phyloP scores from a whole-genome alignment of 345 rosid genomes.

The Cochlearia excelsa region DNA sequence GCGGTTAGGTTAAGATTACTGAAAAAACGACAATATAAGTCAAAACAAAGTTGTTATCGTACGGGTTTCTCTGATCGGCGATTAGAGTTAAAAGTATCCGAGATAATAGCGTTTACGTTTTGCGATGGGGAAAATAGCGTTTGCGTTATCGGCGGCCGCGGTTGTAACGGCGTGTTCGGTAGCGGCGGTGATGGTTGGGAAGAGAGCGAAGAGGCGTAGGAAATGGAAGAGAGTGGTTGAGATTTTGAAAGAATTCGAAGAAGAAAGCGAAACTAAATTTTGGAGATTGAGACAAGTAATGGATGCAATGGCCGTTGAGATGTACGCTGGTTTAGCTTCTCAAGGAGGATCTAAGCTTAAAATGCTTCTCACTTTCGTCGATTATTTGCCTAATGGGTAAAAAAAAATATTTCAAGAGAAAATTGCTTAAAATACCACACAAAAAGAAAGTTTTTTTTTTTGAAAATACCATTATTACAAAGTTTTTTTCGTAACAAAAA shows the following conservation, averaged over 20 bases:
- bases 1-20: too few species aligned
- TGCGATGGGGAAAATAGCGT: conserved; percentile 20
- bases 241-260: conserved; percentile 68
- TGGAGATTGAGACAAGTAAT: conserved; percentile 76
- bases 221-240: conserved; percentile 75
- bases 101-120: background rate
- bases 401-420: background rate
- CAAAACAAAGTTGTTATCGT: too few species aligned
- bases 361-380: conserved; percentile 87
- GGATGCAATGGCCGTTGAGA: conserved; percentile 90
- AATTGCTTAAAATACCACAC: too few species aligned
- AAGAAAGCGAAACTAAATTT: conserved; percentile 62
- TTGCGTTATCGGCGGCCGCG: conserved; percentile 51
- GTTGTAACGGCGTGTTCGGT: conserved; percentile 70
- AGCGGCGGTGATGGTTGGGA: conserved; percentile 73
- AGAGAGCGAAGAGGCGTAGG: conserved; percentile 54
- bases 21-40: too few species aligned
- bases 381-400: conserved; percentile 57
- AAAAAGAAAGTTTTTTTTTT: too few species aligned
- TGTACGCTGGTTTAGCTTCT: conserved; percentile 97
- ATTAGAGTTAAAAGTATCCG: too few species aligned
- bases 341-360: conserved; percentile 97
- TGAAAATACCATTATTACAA: too few species aligned
- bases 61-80: too few species aligned
- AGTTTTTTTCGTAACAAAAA: too few species aligned